These are phyloP conservation scores for Hymenotorrendiella dingleyae DNA, from an alignment of 2,329 filamentous ascomycete species.

Conservation along the genomic window DNA sequence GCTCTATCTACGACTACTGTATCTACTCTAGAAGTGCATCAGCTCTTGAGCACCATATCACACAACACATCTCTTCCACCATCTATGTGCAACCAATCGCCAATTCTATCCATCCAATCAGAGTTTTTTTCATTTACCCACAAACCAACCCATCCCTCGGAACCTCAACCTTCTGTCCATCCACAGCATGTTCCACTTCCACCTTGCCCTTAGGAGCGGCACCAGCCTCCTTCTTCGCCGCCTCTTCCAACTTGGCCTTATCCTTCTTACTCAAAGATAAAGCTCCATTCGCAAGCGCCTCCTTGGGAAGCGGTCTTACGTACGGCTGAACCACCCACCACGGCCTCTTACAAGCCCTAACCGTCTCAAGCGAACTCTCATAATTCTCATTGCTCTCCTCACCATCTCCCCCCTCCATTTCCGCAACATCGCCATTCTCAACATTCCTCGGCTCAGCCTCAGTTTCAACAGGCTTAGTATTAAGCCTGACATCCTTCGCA, in stretches of 20 bases:
- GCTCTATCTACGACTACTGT: no score
- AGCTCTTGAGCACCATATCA: conserved; percentile 20
- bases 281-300: conserved; percentile 77
- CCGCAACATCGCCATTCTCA: conserved; percentile 30
- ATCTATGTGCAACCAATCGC: not conserved
- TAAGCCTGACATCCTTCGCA: conserved; percentile 22
- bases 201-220: conserved; percentile 6
- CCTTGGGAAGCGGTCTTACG: conserved; percentile 76
- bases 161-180: conserved; percentile 18
- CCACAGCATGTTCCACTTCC: conserved; percentile 10
- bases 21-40: conserved; percentile 18
- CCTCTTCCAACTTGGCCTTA: conserved; percentile 37
- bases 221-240: not conserved
- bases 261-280: conserved; percentile 70
- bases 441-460: conserved; percentile 31
- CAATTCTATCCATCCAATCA: not conserved
- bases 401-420: conserved; percentile 24
- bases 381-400: conserved; percentile 21
- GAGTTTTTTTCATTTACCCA: conserved; percentile 11
- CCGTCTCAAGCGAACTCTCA: conserved; percentile 59
- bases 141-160: conserved; percentile 24
- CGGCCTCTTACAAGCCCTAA: conserved; percentile 69
- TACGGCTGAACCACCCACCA: conserved; percentile 92
- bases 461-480: conserved; percentile 29
- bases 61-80: not conserved